A percentile compares a stretch with the other conserved stretches of the same genome.
phyloP scores from a whole-genome alignment of 1,284 basidiomycete species.

The Ustilago curta region DNA sequence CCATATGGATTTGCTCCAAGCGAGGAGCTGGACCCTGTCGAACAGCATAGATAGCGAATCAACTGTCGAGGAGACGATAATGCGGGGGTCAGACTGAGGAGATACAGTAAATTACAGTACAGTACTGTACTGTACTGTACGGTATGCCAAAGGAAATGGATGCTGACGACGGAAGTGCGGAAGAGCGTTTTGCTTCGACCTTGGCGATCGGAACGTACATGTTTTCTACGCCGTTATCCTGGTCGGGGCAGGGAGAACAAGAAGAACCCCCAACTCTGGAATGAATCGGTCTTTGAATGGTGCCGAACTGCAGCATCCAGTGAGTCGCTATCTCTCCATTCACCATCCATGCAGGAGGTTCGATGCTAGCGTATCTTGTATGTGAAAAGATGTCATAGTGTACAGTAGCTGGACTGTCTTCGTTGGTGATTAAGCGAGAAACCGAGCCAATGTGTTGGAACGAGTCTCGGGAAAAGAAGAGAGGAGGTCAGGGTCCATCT shows the following conservation, averaged over 20 bases:
- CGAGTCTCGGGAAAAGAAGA: constrained; percentile 3
- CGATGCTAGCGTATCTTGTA: too few species aligned
- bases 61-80: not conserved
- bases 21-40: not conserved
- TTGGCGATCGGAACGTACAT: constrained; percentile 10
- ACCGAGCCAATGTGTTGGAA: not conserved
- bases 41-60: not conserved
- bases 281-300: too few species aligned
- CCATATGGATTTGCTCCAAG: not conserved
- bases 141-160: not conserved
- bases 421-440: not conserved
- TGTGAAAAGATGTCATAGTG: too few species aligned
- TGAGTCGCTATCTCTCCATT: too few species aligned
- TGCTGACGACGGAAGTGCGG: not conserved
- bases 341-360: too few species aligned
- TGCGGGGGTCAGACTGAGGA: not conserved
- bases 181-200: not conserved
- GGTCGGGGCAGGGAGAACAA: not conserved
- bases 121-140: too few species aligned
- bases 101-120: too few species aligned
- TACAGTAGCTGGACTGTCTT: too few species aligned
- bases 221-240: not conserved
- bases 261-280: not conserved
- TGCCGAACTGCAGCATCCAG: too few species aligned
- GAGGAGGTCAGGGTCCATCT: constrained; percentile 9